Evolutionary conservation across 2,329 filamentous ascomycete genomes (phyloP).

Genomic region (Dendryphion nanum): DNA sequence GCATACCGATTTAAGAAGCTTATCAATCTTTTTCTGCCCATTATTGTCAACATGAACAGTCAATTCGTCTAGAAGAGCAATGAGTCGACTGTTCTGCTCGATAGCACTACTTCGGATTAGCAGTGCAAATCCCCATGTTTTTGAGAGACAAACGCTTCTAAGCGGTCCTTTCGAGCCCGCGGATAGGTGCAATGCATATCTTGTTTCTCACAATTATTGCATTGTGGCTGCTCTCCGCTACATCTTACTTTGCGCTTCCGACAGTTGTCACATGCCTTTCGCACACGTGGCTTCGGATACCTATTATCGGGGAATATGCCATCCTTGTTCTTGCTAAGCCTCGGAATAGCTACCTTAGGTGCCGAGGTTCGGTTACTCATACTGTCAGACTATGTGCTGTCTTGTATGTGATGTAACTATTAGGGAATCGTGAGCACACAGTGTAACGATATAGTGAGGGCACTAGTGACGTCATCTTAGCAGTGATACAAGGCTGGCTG

Average conservation of each 20-base stretch:
- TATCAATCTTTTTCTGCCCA: slow-evolving; percentile 18
- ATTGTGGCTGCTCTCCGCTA: slow-evolving; percentile 20
- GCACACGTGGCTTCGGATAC: too few relatives aligned
- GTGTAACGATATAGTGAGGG: too few relatives aligned
- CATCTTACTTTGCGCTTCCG: slow-evolving; percentile 28
- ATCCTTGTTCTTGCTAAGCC: too few relatives aligned
- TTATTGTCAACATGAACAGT: slow-evolving; percentile 9
- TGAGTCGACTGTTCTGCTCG: slow-evolving; percentile 25
- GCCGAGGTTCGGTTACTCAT: too few relatives aligned
- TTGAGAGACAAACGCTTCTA: neutral
- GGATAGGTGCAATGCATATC: neutral
- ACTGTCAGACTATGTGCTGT: too few relatives aligned
- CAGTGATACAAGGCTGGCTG: too few relatives aligned
- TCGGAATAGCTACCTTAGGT: too few relatives aligned
- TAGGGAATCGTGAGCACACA: too few relatives aligned
- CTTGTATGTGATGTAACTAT: too few relatives aligned
- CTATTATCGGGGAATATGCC: too few relatives aligned
- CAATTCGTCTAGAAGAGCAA: slow-evolving; percentile 21
- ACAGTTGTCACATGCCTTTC: slow-evolving; percentile 21
- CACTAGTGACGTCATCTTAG: too few relatives aligned
- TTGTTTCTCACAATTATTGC: slow-evolving; percentile 11
- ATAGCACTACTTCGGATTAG: slow-evolving; percentile 15
- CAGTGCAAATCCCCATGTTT: neutral
- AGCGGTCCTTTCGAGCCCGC: neutral
- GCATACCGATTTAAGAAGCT: neutral